Evolutionary conservation across 352 stramenopile genomes (phyloP), one percentile per base, ranked within the genome.

Genomic region (Phytophthora cryptogea): DNA sequence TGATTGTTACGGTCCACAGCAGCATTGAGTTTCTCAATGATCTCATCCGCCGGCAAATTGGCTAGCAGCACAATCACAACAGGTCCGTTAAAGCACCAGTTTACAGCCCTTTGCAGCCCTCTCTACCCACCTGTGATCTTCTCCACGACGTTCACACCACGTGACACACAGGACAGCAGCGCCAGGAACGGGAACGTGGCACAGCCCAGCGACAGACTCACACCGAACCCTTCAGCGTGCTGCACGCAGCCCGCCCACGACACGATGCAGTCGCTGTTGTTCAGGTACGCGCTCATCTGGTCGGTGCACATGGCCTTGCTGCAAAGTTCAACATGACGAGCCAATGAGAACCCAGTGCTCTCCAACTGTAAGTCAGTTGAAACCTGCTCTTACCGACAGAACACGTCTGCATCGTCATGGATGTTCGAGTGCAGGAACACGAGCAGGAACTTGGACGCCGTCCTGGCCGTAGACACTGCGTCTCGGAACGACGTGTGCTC

Each of bases 381-480:
- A n/a, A n/a, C n/a, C n/a, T 41, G 52, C 50, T 63, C 65, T 53
- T 71, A 88, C 80, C 78, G 77, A 67, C 83, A 91, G 53, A 94
- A 95, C 6, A 57, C 45, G 50, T 88, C 69, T 20, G 84, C 78
- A 36, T 93, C 80, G 43, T 95, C 84, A 53, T 95, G 86, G 40
- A 95, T 86, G 23, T 76, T 90, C 59, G 83, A 95, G 67, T 95
- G 86, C 50, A 95, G 56, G 42, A 90, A 95, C 46, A 93, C 83
- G 6, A 95, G 40, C 41, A 95, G 56, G 43, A 95, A 95, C 70
- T 95, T 94, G 63, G 78, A 91, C 35, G 81, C 77, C 8, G 80
- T 90, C 14, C 83, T 82, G 7, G 86, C 83, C 0, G 83, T 90
- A 2, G 78, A 90, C 59, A 92, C 83, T 4, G 86, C 83, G 49